phyloP scores from a whole-genome alignment of 768 basidiomycete species.

The Galerina marginata region DNA sequence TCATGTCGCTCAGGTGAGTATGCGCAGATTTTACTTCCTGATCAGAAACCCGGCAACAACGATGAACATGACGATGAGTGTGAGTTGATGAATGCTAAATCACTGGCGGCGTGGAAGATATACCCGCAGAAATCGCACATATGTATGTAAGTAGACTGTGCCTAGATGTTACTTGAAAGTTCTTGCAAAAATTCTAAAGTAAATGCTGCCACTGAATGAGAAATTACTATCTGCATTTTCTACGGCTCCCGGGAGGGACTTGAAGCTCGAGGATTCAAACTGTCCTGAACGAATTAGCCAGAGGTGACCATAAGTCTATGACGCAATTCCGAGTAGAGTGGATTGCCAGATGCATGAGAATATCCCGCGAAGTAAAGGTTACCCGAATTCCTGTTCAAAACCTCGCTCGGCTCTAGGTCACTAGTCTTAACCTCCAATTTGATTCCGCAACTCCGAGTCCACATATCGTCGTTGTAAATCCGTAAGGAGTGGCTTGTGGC shows the following conservation, averaged over 20 bases:
- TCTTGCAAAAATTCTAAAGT: too few relatives aligned
- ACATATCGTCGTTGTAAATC: conserved; percentile 1
- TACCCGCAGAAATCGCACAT: too few relatives aligned
- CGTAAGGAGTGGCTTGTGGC: neutral
- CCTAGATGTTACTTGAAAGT: too few relatives aligned
- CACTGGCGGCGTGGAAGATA: too few relatives aligned
- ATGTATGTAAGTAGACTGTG: too few relatives aligned
- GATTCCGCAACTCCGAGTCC: neutral
- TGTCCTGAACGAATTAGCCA: neutral
- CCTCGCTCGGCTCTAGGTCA: neutral
- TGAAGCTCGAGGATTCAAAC: neutral
- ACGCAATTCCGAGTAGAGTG: neutral
- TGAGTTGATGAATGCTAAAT: too few relatives aligned
- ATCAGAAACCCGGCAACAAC: too few relatives aligned
- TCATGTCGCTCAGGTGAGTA: too few relatives aligned
- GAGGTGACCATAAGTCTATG: neutral
- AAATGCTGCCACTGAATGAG: neutral
- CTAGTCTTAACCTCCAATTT: neutral
- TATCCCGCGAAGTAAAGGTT: neutral
- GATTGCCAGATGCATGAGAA: neutral
- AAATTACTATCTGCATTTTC: neutral
- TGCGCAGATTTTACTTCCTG: too few relatives aligned
- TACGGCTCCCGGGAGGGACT: neutral
- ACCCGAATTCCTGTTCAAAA: neutral
- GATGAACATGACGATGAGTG: too few relatives aligned